Conservation (phyloP, 2,329 filamentous ascomycete genomes). For the Lasiodiplodia theobromae region DNA sequence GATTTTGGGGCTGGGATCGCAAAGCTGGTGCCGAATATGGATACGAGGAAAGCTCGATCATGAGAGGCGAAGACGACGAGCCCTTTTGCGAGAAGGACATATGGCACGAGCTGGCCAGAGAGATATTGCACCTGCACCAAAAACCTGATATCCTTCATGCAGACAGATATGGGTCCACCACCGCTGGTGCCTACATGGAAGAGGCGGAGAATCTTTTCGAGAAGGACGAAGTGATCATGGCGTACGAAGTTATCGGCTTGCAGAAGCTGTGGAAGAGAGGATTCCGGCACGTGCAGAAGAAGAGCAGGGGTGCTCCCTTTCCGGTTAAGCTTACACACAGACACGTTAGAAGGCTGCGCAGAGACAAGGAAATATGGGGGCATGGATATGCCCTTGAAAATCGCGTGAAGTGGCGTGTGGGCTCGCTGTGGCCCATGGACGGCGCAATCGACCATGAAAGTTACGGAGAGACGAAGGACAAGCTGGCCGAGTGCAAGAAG, state of each 20-base stretch:
- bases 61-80: too few species aligned
- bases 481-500: not conserved
- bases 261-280: not conserved
- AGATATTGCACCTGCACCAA: not conserved
- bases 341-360: too few species aligned
- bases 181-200: not conserved
- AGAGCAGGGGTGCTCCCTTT: not conserved
- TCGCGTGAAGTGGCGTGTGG: too few species aligned
- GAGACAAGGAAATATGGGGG: too few species aligned
- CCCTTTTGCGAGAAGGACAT: too few species aligned
- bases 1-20: too few species aligned
- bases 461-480: not conserved
- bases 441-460: too few species aligned
- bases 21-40: not conserved
- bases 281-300: not conserved
- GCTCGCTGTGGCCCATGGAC: too few species aligned
- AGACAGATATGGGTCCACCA: not conserved
- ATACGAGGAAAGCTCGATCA: not conserved
- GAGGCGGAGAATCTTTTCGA: not conserved
- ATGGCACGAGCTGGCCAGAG: not conserved
- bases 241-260: not conserved
- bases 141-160: conserved; percentile 68
- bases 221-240: not conserved
- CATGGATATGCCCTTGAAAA: too few species aligned
- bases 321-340: not conserved